Evolutionary conservation across 1,284 basidiomycete genomes (phyloP), one percentile per base, ranked within the genome.

Genomic region (Austropuccinia psidii): DNA sequence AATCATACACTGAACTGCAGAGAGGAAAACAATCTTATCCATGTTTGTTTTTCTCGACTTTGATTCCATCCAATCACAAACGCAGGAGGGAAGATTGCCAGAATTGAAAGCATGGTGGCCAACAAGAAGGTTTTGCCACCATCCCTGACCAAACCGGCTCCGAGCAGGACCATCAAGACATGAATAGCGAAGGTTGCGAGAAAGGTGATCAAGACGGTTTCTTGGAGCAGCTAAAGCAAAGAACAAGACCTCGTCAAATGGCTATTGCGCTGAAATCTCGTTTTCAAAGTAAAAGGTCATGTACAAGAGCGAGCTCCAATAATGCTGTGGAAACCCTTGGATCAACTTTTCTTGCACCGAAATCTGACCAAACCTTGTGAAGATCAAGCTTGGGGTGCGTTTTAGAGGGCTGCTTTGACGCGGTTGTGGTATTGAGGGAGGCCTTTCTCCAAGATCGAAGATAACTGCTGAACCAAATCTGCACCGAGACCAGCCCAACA

Each of bases 21-120:
- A 76, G 91, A 88, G 64, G 86, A 88, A 78, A 93, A 91, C 37
- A 95, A 83, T 55, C 89, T 85, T 41, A 87, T 85, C 87, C 91
- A 90, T 31, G 47, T 64, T 78, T 77, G 75, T 78, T 82, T 11
- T 81, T 79, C 54, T 76, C 72, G 5, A 73, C 43, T 35, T 50
- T n/a, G 47, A 75, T 76, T 61, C 74, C 86, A 78, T 9, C 90
- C 89, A n/a, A 92, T 82, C 0, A 87, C 83, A 77, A 89, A 89
- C 0, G 87, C 84, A 7, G 90, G 85, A 0, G 89, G 83, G 77
- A 88, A 89, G 8, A 87, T 82, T 3, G 85, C 84, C 60, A 94
- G 83, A 41, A 90, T 77, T 0, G 90, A 84, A 17, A 94, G 79
- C 21, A 91, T 83, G 13, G 89, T 81, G 7, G 89, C 84, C 29